Base-by-base conservation (phyloP, 768 basidiomycete species). In the Calocera viscosa region DNA sequence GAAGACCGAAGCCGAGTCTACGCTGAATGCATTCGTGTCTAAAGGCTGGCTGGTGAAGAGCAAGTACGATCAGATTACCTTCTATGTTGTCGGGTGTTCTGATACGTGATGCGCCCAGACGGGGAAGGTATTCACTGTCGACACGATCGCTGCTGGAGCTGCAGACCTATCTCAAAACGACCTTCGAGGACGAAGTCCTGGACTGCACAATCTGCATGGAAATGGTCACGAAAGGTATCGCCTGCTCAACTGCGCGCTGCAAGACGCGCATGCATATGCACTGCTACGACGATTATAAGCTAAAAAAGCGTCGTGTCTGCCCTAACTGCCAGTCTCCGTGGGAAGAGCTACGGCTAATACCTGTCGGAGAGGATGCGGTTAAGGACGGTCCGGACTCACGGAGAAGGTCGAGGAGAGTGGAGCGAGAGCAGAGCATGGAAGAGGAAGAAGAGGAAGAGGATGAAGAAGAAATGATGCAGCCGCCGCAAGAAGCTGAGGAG, bases 21-120 rank as follows among this genome's bases (percentile, higher is more conserved):
- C 90, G 16, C 77, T 94, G 16, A 78, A 80, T 32, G 92, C 88
- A 71, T 90, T 94, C 72, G 89, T 92, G 0, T 87, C 90, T n/a
- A 85, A 83, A 71, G 88, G 87, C 16, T 91, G 88, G 90, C 76
- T 89, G 11, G 68, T 83, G 53, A 86, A 86, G 77, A 90, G 86
- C 87, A 82, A 81, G 87, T 86, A 72, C 71, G 87, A n/a, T n/a
- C n/a, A n/a, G n/a, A n/a, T n/a, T n/a, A n/a, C n/a, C n/a, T n/a
- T n/a, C n/a, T n/a, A n/a, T n/a, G n/a, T n/a, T n/a, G n/a, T n/a
- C n/a, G n/a, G n/a, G n/a, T n/a, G n/a, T n/a, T n/a, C n/a, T n/a
- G n/a, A n/a, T n/a, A n/a, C n/a, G n/a, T n/a, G n/a, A 22, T 38
- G 12, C 22, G 12, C 2, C 47, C 67, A 70, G 68, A 65, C 66